Conservation (phyloP, 768 basidiomycete species). For the Lanmaoa pseudosensibilis region DNA sequence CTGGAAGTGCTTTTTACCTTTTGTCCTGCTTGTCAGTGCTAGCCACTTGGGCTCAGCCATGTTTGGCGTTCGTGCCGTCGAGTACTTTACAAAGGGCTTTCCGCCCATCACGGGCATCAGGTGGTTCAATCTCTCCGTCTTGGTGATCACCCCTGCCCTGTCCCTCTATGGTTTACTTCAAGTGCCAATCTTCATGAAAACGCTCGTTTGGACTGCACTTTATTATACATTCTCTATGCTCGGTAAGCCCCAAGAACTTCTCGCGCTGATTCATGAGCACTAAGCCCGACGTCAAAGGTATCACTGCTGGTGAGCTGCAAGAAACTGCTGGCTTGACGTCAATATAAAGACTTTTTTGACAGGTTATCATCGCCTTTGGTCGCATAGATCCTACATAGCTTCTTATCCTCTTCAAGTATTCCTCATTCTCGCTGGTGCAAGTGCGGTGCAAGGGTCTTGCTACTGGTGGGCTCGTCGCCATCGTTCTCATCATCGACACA, state of each 20-base stretch:
- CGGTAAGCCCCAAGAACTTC: conserved; percentile 42
- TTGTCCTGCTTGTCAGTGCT: conserved; percentile 3
- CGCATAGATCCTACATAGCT: conserved; percentile 81
- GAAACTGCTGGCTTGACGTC: neutral
- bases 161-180: conserved; percentile 65
- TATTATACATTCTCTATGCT: conserved; percentile 91
- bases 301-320: conserved; percentile 46
- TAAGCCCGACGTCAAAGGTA: conserved; percentile 36
- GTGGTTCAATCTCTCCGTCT: conserved; percentile 76
- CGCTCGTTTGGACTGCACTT: conserved; percentile 55
- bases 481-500: conserved; percentile 81
- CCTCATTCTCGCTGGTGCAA: conserved; percentile 72
- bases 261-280: conserved; percentile 12
- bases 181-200: conserved; percentile 48
- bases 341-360: conserved; percentile 8
- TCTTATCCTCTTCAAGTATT: conserved; percentile 67
- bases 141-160: conserved; percentile 69
- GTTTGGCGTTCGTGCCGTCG: conserved; percentile 11
- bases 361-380: conserved; percentile 87
- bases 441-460: conserved; percentile 84
- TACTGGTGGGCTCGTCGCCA: conserved; percentile 87
- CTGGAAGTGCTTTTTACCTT: neutral
- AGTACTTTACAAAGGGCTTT: conserved; percentile 31
- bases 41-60: conserved; percentile 3
- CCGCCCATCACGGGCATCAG: conserved; percentile 56